Evolutionary conservation across 2,329 filamentous ascomycete species (phyloP).

Genomic region (Arthrobotrys entomopaga): DNA sequence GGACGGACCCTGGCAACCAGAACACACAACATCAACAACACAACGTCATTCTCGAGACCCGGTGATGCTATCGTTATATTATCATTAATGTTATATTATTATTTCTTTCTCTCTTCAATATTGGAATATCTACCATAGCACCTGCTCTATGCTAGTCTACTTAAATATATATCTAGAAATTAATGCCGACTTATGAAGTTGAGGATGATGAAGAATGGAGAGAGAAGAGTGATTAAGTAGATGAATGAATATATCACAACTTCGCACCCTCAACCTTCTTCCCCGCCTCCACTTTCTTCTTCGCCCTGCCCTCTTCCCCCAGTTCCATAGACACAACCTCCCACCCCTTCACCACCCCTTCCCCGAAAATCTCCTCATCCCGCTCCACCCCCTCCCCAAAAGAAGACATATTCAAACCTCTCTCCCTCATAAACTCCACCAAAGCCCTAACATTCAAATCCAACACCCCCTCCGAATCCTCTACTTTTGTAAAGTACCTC

Average conservation of each 20-base stretch:
- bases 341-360: constrained; percentile 63
- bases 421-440: constrained; percentile 63
- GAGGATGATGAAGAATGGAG: too few relatives aligned
- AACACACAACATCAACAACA: background rate
- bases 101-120: too few relatives aligned
- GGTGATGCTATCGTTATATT: too few relatives aligned
- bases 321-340: constrained; percentile 61
- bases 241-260: background rate
- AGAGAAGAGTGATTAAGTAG: too few relatives aligned
- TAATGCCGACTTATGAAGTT: too few relatives aligned
- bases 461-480: constrained; percentile 70
- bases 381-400: constrained; percentile 63
- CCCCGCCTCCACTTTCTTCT: constrained; percentile 10
- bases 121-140: too few relatives aligned
- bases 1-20: constrained; percentile 24
- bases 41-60: background rate
- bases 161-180: too few relatives aligned
- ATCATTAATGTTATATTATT: too few relatives aligned
- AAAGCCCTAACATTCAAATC: constrained; percentile 71
- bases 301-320: constrained; percentile 57
- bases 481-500: constrained; percentile 69
- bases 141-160: too few relatives aligned
- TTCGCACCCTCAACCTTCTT: background rate
- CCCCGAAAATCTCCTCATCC: constrained; percentile 65
- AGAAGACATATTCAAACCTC: constrained; percentile 20